phyloP scores from a whole-genome alignment of 441 rosid species.

The Pelargonium myrrhifolium region DNA sequence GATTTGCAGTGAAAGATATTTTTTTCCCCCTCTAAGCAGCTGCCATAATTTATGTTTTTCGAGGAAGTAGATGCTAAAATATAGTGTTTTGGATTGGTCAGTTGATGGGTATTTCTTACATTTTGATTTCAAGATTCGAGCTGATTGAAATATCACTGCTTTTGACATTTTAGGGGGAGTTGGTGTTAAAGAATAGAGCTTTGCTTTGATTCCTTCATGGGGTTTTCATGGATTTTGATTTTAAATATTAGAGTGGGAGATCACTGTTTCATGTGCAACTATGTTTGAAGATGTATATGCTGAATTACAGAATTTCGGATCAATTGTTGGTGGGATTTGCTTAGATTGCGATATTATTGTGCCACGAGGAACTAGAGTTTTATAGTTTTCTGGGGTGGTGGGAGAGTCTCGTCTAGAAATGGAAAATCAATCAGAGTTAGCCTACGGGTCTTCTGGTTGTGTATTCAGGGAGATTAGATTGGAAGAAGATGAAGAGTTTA shows the following conservation, averaged over 20 bases:
- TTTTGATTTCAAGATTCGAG: slow-evolving; percentile 21
- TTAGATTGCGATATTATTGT: slow-evolving; percentile 16
- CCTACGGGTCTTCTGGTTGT: slow-evolving; percentile 28
- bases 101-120: slow-evolving; percentile 19
- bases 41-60: neutral
- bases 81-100: slow-evolving; percentile 30
- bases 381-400: neutral
- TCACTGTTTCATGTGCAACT: neutral
- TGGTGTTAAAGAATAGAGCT: slow-evolving; percentile 13
- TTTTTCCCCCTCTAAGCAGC: neutral
- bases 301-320: neutral
- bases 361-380: no score
- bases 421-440: slow-evolving; percentile 38
- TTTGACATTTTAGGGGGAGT: slow-evolving; percentile 11
- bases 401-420: slow-evolving; percentile 24
- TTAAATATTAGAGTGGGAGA: neutral
- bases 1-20: neutral
- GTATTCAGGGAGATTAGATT: slow-evolving; percentile 30
- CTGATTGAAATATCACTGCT: slow-evolving; percentile 12
- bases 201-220: slow-evolving; percentile 9
- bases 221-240: slow-evolving; percentile 16
- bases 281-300: slow-evolving; percentile 7
- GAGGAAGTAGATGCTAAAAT: neutral
- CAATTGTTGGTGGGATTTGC: slow-evolving; percentile 16
- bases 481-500: slow-evolving; percentile 76